These are phyloP conservation scores for Yarrowia galli DNA, from an alignment of 1,139 yeast species.

Conservation along the genomic window DNA sequence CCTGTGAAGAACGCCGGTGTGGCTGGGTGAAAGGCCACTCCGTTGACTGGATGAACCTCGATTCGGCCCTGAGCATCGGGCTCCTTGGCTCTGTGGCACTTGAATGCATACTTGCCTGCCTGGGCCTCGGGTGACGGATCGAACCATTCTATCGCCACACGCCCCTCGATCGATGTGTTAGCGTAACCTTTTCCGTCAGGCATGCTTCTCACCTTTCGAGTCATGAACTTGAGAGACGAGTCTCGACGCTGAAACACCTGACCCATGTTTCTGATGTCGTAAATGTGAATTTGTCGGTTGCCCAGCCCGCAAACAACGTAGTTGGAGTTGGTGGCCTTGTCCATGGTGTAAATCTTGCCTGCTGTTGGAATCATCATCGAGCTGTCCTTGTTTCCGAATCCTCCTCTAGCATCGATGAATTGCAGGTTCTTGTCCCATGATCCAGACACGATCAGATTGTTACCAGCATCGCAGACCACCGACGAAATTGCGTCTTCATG, in stretches of 20 bases:
- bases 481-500: conserved; percentile 51
- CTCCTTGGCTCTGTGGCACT: conserved; percentile 71
- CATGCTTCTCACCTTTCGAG: conserved; percentile 64
- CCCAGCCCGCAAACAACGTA: conserved; percentile 65
- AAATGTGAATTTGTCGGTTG: conserved; percentile 62
- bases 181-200: conserved; percentile 74
- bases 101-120: conserved; percentile 72
- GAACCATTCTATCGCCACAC: conserved; percentile 81
- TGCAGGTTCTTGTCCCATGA: conserved; percentile 63
- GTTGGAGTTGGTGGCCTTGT: conserved; percentile 54
- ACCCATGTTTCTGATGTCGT: conserved; percentile 59
- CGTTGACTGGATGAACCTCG: conserved; percentile 75
- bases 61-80: conserved; percentile 54
- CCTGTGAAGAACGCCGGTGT: conserved; percentile 68
- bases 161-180: conserved; percentile 83
- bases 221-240: conserved; percentile 76
- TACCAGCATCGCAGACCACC: conserved; percentile 45
- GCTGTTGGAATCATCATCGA: conserved; percentile 49
- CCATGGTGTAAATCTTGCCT: conserved; percentile 72
- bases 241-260: conserved; percentile 64
- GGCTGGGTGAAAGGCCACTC: conserved; percentile 62
- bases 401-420: conserved; percentile 51
- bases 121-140: conserved; percentile 60
- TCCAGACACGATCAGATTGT: conserved; percentile 57
- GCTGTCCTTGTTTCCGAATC: conserved; percentile 20